Base-by-base conservation (phyloP, 805 yeast genomes). In the Brettanomyces anomalus region DNA sequence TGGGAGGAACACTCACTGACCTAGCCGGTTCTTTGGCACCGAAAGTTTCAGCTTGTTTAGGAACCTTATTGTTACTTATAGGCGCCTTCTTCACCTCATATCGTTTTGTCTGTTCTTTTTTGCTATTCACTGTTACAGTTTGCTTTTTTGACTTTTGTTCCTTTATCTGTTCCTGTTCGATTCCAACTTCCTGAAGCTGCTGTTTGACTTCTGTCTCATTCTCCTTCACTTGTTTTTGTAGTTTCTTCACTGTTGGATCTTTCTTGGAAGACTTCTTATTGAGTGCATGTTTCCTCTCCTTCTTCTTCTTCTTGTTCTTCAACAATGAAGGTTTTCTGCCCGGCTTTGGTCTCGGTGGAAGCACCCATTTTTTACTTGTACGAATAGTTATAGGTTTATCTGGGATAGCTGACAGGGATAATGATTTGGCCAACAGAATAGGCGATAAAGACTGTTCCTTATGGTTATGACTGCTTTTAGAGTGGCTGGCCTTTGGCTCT, bases 281-380 rank as follows among this genome's bases (percentile, higher is more conserved):
- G 26, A 20, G 11, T 17, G 15, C 21, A 14, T 24, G 28, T 24
- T 24, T 24, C 10, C 28, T 7, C 7, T 32, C 34, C 34, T 18
- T 17, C 37, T 20, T 33, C 37, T 33, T 33, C 33, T 21, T 33
- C 38, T 39, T 28, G 30, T 32, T 39, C 36, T 39, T 31, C n/a
- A 26, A 21, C n/a, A 18, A 4, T 5, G 37, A 40, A 18, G 68
- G 68, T 37, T 64, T 64, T 30, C 73, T 53, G 3, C 79, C 81
- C 0, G 81, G 81, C 51, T 76, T 74, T 4, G 81, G 81, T 43
- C 81, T 60, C 6, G 81, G 81, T 5, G 81, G 81, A 35, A 76
- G 57, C 13, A 74, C 72, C 80, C 81, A 76, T 45, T 74, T 79
- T 40, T 67, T 72, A 10, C 77, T 71, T 2, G 83, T 76, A 46